These are phyloP conservation scores for Melastoma candidum DNA, from an alignment of 441 rosid genomes.

Conservation along the genomic window DNA sequence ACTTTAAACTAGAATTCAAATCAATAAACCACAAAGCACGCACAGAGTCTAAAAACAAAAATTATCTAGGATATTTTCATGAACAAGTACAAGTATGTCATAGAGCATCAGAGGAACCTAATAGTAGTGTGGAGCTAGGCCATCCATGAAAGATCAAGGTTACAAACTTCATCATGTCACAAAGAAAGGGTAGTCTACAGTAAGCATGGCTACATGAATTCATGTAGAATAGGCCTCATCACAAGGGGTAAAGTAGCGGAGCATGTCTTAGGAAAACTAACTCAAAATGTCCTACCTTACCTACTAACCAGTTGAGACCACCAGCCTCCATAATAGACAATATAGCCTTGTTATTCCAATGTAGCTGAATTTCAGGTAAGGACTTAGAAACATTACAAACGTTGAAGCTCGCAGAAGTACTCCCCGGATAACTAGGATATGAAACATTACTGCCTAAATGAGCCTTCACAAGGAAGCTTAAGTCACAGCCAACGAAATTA, in stretches of 20 bases:
- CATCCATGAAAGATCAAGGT: too few relatives aligned
- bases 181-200: too few relatives aligned
- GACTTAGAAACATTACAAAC: slow-evolving; percentile 26
- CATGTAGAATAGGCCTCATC: neutral
- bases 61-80: too few relatives aligned
- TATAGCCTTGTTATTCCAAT: slow-evolving; percentile 68
- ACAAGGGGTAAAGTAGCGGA: neutral
- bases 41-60: too few relatives aligned
- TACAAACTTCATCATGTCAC: too few relatives aligned
- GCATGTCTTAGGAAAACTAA: slow-evolving; percentile 6
- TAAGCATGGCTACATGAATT: too few relatives aligned
- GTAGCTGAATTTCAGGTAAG: slow-evolving; percentile 29
- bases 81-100: too few relatives aligned
- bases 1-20: too few relatives aligned
- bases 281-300: slow-evolving; percentile 67
- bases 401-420: slow-evolving; percentile 19
- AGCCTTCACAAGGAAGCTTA: slow-evolving; percentile 29
- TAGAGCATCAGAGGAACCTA: too few relatives aligned
- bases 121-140: too few relatives aligned
- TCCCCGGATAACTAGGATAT: slow-evolving; percentile 21
- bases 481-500: slow-evolving; percentile 41
- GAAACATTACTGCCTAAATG: slow-evolving; percentile 22
- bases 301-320: slow-evolving; percentile 91
- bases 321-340: slow-evolving; percentile 85
- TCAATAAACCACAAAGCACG: too few relatives aligned